A percentile compares a stretch with the other conserved stretches of the same genome.
These are phyloP conservation scores for Pythium rishiriense DNA, from an alignment of 352 stramenopile genomes.

Conservation along the genomic window DNA sequence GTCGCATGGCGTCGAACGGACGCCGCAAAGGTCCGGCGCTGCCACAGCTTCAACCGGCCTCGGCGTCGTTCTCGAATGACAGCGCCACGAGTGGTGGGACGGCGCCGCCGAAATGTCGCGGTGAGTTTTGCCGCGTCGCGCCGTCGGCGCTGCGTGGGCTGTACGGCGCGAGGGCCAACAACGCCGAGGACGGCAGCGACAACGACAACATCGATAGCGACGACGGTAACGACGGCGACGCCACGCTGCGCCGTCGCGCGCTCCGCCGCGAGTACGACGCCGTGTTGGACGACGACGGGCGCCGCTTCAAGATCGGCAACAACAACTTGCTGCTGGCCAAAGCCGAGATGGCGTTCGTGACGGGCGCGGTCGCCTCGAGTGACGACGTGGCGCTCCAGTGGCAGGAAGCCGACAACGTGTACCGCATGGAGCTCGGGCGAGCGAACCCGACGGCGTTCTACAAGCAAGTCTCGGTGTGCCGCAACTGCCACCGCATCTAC, in stretches of 20 bases:
- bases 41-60: constrained; percentile 35
- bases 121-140: constrained; percentile 59
- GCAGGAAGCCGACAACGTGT: constrained; percentile 65
- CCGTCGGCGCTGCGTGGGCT: constrained; percentile 43
- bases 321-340: constrained; percentile 71
- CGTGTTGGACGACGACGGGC: constrained; percentile 40
- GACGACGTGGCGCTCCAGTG: constrained; percentile 44
- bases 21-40: constrained; percentile 31
- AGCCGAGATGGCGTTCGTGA: constrained; percentile 56
- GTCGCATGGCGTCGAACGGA: constrained; percentile 21
- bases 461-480: constrained; percentile 72
- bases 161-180: constrained; percentile 18
- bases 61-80: neutral
- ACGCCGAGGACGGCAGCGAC: neutral
- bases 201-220: neutral
- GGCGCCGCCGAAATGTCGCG: constrained; percentile 43
- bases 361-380: constrained; percentile 5
- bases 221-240: constrained; percentile 1
- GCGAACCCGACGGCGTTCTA: constrained; percentile 73
- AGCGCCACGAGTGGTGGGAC: neutral
- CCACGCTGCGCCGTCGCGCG: neutral
- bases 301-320: constrained; percentile 73
- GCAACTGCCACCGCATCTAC: constrained; percentile 77
- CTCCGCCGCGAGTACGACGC: neutral
- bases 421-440: constrained; percentile 62